Conservation (phyloP, 805 yeast genomes). For the Kazachstania bromeliacearum region DNA sequence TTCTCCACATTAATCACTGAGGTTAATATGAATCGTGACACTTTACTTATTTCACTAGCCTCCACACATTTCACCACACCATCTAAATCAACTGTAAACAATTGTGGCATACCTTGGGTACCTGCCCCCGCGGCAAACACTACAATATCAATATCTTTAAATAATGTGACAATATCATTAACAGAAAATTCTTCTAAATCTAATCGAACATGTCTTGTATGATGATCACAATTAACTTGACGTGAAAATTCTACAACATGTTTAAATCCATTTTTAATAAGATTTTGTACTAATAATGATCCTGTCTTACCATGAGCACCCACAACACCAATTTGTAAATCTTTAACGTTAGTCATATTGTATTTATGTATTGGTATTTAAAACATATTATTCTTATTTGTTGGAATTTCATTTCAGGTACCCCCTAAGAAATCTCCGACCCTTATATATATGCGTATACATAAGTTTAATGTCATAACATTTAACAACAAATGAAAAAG, state of each 20-base stretch:
- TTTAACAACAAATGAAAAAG: not conserved
- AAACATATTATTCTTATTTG: no score
- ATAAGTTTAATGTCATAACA: no score
- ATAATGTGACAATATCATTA: constrained; percentile 15
- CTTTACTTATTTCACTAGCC: constrained; percentile 37
- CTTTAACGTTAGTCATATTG: not conserved
- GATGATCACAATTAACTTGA: not conserved
- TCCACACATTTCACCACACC: constrained; percentile 50
- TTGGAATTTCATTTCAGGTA: no score
- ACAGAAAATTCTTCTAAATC: constrained; percentile 1
- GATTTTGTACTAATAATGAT: constrained; percentile 30
- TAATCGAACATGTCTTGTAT: not conserved
- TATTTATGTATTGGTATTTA: no score
- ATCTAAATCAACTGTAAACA: constrained; percentile 47
- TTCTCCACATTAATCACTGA: constrained; percentile 47
- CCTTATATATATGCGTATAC: no score
- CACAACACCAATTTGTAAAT: constrained; percentile 25
- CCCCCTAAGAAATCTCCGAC: no score
- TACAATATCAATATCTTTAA: constrained; percentile 43
- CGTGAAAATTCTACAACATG: constrained; percentile 1
- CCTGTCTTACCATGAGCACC: constrained; percentile 62
- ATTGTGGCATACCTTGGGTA: constrained; percentile 39
- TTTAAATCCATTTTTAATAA: not conserved
- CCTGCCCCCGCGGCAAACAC: constrained; percentile 56
- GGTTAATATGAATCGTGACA: constrained; percentile 40